Base-by-base conservation (phyloP, 768 basidiomycete genomes). In the Sistotremastrum niveocremeum region DNA sequence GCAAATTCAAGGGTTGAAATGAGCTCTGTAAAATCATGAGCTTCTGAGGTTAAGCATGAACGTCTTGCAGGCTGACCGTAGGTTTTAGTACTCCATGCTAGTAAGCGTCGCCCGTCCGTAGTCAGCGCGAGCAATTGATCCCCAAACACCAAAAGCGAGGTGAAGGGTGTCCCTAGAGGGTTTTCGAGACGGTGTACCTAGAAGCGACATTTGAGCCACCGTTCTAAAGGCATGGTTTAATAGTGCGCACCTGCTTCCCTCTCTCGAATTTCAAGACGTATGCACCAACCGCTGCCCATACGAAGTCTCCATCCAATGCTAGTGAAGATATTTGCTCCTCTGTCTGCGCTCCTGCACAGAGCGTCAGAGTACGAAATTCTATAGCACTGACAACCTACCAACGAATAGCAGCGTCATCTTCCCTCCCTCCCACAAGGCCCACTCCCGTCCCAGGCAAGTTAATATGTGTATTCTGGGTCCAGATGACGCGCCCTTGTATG, bases 371-470 rank as follows among this genome's bases (percentile, higher is more conserved):
- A 20, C 20, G 20, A 20, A 20, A 20, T 20, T 20, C 20, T 20
- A 2, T 20, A 1, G 20, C 20, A 20, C 20, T 37, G 45, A 45
- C 37, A 33, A 74, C 88, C 66, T 63, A 88, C 94, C 89, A 49
- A 93, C 90, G 59, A 99, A 98, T 35, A 97, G 70, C 47, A 98
- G 64, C 33, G 71, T 72, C 87, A 98, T 91, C 64, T 83, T 90
- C 30, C 80, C 85, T 20, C 89, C 93, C 54, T 95, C 90, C 94
- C 94, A 98, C 57, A 95, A 67, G 11, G 90, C 86, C 93, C 93
- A 98, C 52, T 85, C 77, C 48, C 69, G 76, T 5, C 94, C 93
- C 6, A 97, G 64, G 56, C 86, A 91, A 7, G 89, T 93, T 34
- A 95, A 63, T 38, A 98, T 66, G 51, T 89, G 83, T 47, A 93